Percentiles rank a stretch among this genome's conserved stretches.
These are phyloP conservation scores for Thuidium tamariscinum DNA, from an alignment of 225 moss, liverwort and hornwort genomes.

Conservation along the genomic window DNA sequence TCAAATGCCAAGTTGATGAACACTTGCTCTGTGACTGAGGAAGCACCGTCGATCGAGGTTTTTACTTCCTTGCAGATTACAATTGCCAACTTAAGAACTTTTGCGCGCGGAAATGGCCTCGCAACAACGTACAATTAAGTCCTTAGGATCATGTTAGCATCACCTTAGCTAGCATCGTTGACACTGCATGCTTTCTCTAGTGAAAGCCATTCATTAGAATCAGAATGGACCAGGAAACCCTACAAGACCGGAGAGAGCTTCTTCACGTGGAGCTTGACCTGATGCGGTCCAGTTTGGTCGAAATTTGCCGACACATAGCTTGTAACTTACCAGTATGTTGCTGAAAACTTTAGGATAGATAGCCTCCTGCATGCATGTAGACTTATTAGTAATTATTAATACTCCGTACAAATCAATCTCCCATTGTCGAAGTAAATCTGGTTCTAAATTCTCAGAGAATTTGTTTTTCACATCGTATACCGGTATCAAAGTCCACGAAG, in stretches of 20 bases:
- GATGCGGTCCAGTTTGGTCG: background rate
- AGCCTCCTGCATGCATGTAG: no score
- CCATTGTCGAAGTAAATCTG: no score
- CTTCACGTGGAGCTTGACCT: background rate
- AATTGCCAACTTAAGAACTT: background rate
- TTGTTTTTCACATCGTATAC: no score
- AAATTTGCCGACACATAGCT: conserved; percentile 15
- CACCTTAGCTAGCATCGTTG: background rate
- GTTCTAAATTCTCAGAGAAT: background rate
- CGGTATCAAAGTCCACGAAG: rapidly evolving
- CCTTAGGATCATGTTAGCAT: background rate
- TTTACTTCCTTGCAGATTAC: background rate
- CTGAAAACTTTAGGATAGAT: no score
- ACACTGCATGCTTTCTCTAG: background rate
- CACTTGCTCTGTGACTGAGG: conserved; percentile 55
- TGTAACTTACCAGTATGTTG: background rate
- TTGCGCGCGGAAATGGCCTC: background rate
- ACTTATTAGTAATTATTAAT: no score
- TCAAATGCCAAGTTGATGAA: conserved; percentile 85
- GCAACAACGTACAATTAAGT: background rate
- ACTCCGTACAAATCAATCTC: background rate
- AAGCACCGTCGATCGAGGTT: background rate
- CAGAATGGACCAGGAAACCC: no score
- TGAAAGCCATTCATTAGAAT: background rate
- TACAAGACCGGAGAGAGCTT: no score